Evolutionary conservation across 2,329 filamentous ascomycete species (phyloP).

Genomic region (Diaporthe citriasiana): DNA sequence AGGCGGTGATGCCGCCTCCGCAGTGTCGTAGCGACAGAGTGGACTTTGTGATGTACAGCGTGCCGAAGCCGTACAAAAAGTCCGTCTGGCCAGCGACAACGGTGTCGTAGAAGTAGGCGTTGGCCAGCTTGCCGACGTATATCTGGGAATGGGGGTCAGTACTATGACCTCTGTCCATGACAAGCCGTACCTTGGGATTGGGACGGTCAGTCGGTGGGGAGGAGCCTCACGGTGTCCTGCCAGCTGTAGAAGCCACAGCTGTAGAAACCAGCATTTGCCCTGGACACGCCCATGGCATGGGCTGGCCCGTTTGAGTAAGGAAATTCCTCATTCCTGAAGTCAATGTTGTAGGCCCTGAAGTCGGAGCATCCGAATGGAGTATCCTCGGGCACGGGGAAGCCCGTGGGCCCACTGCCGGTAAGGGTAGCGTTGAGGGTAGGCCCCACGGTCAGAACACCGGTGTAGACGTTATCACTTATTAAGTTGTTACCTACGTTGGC

Average conservation of each 20-base stretch:
- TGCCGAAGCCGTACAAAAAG: slow-evolving; percentile 78
- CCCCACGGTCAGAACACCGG: slow-evolving; percentile 72
- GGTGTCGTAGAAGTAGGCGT: slow-evolving; percentile 73
- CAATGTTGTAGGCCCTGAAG: slow-evolving; percentile 77
- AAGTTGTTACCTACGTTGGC: slow-evolving; percentile 62
- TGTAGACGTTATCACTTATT: slow-evolving; percentile 72
- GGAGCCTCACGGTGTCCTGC: slow-evolving; percentile 70
- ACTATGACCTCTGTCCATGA: background rate
- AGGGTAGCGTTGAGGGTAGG: slow-evolving; percentile 74
- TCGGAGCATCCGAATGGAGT: slow-evolving; percentile 75
- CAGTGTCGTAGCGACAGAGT: slow-evolving; percentile 70
- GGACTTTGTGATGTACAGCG: slow-evolving; percentile 70
- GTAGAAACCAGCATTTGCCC: slow-evolving; percentile 77
- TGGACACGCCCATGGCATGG: slow-evolving; percentile 71
- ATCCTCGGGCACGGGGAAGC: slow-evolving; percentile 69
- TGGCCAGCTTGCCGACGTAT: slow-evolving; percentile 76
- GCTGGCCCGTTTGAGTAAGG: slow-evolving; percentile 67
- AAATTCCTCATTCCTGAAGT: slow-evolving; percentile 73
- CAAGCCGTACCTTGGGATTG: background rate
- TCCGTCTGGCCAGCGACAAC: slow-evolving; percentile 76
- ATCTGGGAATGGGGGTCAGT: slow-evolving; percentile 54
- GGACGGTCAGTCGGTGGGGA: background rate
- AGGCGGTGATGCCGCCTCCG: slow-evolving; percentile 77
- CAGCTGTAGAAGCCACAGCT: slow-evolving; percentile 76
- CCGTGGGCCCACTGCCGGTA: slow-evolving; percentile 73